Evolutionary conservation across 2,329 filamentous ascomycete genomes (phyloP).

Genomic region (Colletotrichum spinosum): DNA sequence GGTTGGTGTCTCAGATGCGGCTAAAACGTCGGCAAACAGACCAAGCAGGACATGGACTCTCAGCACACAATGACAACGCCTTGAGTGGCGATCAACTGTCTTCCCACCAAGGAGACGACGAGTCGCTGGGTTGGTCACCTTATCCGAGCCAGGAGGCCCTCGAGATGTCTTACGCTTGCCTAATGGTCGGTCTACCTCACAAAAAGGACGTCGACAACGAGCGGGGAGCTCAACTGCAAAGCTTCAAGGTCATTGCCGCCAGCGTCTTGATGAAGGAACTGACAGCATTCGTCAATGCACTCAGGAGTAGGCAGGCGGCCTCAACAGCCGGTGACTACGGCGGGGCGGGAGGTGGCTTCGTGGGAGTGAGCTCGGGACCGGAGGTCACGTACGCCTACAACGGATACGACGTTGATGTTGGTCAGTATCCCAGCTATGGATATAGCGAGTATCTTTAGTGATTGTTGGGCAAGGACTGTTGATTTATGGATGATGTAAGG

Average conservation of each 20-base stretch:
- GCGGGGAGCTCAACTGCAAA: slow-evolving; percentile 40
- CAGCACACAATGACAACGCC: slow-evolving; percentile 39
- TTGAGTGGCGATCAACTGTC: neutral
- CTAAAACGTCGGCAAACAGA: slow-evolving; percentile 12
- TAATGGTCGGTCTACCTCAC: slow-evolving; percentile 41
- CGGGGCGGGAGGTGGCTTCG: slow-evolving; percentile 12
- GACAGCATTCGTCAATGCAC: slow-evolving; percentile 28
- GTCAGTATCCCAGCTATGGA: slow-evolving; percentile 32
- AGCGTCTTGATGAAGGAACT: slow-evolving; percentile 49
- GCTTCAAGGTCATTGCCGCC: slow-evolving; percentile 53
- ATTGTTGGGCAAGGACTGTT: neutral
- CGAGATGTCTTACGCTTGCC: slow-evolving; percentile 50
- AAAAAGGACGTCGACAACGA: slow-evolving; percentile 35
- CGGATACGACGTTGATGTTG: slow-evolving; percentile 30
- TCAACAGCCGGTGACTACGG: neutral
- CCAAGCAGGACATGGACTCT: neutral
- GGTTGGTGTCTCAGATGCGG: slow-evolving; percentile 52
- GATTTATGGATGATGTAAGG: neutral
- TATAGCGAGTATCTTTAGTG: slow-evolving; percentile 18
- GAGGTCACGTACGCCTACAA: slow-evolving; percentile 20
- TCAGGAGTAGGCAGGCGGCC: slow-evolving; percentile 7
- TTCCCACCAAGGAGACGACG: slow-evolving; percentile 13
- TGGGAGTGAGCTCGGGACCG: slow-evolving; percentile 21
- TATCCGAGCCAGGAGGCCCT: slow-evolving; percentile 42
- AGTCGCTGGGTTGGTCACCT: neutral